phyloP scores from a whole-genome alignment of 805 yeast species.

The Starmerella apis region DNA sequence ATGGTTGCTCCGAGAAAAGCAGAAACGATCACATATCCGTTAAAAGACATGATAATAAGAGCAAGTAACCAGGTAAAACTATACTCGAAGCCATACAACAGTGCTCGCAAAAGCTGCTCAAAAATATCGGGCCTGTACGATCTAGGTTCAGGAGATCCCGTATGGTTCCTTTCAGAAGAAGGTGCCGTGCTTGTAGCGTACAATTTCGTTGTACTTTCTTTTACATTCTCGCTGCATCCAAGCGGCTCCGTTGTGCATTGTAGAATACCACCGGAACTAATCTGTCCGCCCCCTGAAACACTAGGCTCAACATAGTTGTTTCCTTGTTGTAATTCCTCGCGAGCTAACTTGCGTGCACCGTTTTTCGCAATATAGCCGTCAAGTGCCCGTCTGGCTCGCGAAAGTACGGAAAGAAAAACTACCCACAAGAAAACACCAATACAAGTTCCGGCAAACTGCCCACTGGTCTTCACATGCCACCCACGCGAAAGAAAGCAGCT shows the following conservation, averaged over 20 bases:
- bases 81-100: constrained; percentile 49
- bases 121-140: constrained; percentile 34
- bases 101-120: constrained; percentile 45
- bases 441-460: constrained; percentile 65
- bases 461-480: constrained; percentile 52
- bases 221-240: neutral
- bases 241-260: constrained; percentile 1
- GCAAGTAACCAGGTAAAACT: constrained; percentile 55
- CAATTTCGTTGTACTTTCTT: neutral
- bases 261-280: neutral
- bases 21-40: constrained; percentile 55
- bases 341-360: neutral
- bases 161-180: neutral
- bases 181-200: neutral
- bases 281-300: neutral
- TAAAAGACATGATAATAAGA: constrained; percentile 67
- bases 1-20: constrained; percentile 53
- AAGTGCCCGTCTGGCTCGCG: constrained; percentile 43
- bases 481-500: constrained; percentile 52
- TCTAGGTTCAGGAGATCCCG: neutral
- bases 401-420: constrained; percentile 47
- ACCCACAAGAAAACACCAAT: constrained; percentile 55
- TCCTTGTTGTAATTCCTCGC: neutral
- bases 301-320: neutral
- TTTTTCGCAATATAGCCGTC: constrained; percentile 26